Conservation (phyloP, 2,329 filamentous ascomycete species). For the Aureobasidium sp. region DNA sequence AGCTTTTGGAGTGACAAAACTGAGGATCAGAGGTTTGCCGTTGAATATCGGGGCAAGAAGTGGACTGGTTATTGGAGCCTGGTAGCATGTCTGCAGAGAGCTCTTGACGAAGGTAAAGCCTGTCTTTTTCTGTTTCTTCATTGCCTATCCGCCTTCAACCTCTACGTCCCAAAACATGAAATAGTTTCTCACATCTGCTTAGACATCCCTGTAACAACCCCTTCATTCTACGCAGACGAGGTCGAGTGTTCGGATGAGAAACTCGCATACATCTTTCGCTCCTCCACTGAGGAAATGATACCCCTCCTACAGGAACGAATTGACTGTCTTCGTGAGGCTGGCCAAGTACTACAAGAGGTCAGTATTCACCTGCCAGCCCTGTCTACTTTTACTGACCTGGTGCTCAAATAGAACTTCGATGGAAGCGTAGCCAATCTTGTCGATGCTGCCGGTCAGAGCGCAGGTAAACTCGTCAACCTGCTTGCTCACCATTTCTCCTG, state of each 20-base stretch:
- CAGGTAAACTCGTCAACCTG: slow-evolving; percentile 77
- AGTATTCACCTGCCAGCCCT: slow-evolving; percentile 19
- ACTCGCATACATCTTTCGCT: slow-evolving; percentile 73
- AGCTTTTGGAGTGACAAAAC: slow-evolving; percentile 76
- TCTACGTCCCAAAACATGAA: not conserved
- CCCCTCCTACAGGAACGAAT: slow-evolving; percentile 75
- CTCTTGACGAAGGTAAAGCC: slow-evolving; percentile 70
- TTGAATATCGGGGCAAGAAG: slow-evolving; percentile 70
- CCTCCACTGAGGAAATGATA: slow-evolving; percentile 77
- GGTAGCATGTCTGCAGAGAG: slow-evolving; percentile 78
- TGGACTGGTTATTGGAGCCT: slow-evolving; percentile 98
- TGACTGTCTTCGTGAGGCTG: slow-evolving; percentile 73
- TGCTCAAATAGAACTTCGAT: slow-evolving; percentile 60
- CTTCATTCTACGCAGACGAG: slow-evolving; percentile 77
- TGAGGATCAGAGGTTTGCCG: slow-evolving; percentile 67
- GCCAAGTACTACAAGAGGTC: slow-evolving; percentile 70
- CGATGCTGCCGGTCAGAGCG: slow-evolving; percentile 66
- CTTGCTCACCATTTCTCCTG: slow-evolving; percentile 75
- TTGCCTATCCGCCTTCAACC: not conserved
- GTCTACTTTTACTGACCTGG: slow-evolving; percentile 1
- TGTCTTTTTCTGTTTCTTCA: not conserved
- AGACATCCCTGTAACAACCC: slow-evolving; percentile 83
- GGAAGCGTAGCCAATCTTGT: slow-evolving; percentile 70
- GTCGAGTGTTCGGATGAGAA: slow-evolving; percentile 61
- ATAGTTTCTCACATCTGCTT: slow-evolving; percentile 11